Percentiles rank a stretch among this genome's conserved stretches.
Evolutionary conservation across 2,329 filamentous ascomycete genomes (phyloP).

Genomic region (Gnomoniopsis smithogilvyi): DNA sequence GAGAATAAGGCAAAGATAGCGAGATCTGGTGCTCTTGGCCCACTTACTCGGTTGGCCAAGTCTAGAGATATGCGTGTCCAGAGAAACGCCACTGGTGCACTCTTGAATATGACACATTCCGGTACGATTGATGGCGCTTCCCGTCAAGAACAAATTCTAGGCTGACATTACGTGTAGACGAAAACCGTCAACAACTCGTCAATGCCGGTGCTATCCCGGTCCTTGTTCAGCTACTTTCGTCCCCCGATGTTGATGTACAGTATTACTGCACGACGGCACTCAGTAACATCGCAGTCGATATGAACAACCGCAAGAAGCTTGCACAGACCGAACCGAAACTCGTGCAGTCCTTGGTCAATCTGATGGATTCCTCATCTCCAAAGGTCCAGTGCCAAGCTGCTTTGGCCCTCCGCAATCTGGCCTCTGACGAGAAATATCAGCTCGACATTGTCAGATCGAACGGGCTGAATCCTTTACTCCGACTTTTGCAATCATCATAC

Average conservation of each 20-base stretch:
- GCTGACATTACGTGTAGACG: slow-evolving; percentile 56
- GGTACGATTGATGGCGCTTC: slow-evolving; percentile 51
- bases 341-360: slow-evolving; percentile 87
- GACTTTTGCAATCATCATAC: slow-evolving; percentile 91
- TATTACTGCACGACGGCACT: slow-evolving; percentile 99
- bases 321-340: slow-evolving; percentile 87
- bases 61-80: slow-evolving; percentile 99
- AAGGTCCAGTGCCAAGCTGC: slow-evolving; percentile 99
- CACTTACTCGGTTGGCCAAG: slow-evolving; percentile 87
- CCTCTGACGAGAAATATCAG: slow-evolving; percentile 98
- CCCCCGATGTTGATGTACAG: slow-evolving; percentile 92
- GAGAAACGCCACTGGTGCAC: slow-evolving; percentile 90
- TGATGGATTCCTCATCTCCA: slow-evolving; percentile 96
- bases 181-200: slow-evolving; percentile 96
- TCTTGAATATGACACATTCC: slow-evolving; percentile 99
- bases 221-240: slow-evolving; percentile 89
- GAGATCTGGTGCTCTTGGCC: slow-evolving; percentile 85
- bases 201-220: slow-evolving; percentile 98
- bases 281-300: slow-evolving; percentile 96
- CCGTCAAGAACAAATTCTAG: slow-evolving; percentile 7
- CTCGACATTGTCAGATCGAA: slow-evolving; percentile 91
- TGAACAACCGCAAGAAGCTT: slow-evolving; percentile 84
- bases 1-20: slow-evolving; percentile 99
- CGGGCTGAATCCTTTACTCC: slow-evolving; percentile 79
- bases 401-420: slow-evolving; percentile 87